Base-by-base conservation (phyloP, 148 eudicot species). In the Cornus suecica region DNA sequence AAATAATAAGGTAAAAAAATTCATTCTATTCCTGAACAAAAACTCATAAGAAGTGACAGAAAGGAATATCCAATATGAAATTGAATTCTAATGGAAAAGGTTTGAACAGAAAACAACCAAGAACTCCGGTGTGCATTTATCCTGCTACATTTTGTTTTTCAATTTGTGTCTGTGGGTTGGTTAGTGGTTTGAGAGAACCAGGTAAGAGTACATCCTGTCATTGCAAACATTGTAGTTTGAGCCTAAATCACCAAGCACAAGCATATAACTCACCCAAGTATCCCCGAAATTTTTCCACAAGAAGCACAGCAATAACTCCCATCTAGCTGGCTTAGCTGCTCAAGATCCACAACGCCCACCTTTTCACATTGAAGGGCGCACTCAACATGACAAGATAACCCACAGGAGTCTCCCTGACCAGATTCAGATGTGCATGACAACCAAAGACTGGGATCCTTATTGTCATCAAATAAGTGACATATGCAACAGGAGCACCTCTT, bases 391-490 rank as follows among this genome's bases (percentile, higher is more conserved):
- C 94, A 90, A 51, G 99, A 91, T 27, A 83, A 81, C 45, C 94
- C 98, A 84, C 99, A 95, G 37, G 87, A 81, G 58, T 91, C 90
- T 51, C 74, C 77, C 23, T 77, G 51, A 29, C 77, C 81, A 79
- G 86, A 85, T 74, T 90, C 90, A 72, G 94, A 87, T 81, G 87
- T 78, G 74, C 99, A 94, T 31, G 89, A 91, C 70, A 94, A 71
- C 98, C 98, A 94, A 76, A 90, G 95, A 82, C 96, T 92, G 10
- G 97, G 96, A 84, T 94, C 97, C 80, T 94, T 94, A 73, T 92
- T 92, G 75, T 90, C 97, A 87, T 94, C 97, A 84, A 88, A 92
- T 41, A 56, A 80, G 82, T 87, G 93, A 74, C 97, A 94, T 22
- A 94, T 92, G 84, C 91, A 92, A 81, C 99, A 94, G 16, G 99